These are phyloP conservation scores for Phytophthora aleatoria DNA, from an alignment of 352 stramenopile genomes.

Conservation along the genomic window DNA sequence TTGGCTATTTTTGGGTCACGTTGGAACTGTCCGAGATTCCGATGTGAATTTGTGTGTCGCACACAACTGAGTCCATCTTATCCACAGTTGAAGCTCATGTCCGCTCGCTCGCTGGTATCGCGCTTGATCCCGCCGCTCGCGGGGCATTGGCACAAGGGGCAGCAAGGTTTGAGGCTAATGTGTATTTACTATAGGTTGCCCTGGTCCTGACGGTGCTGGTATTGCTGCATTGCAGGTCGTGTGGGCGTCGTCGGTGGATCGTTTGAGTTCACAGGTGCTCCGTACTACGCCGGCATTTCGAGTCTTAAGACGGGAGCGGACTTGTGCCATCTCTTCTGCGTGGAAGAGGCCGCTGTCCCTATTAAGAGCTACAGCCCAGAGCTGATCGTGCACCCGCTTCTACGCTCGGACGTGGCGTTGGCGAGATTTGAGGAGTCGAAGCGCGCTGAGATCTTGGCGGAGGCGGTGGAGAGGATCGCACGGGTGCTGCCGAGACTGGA, in stretches of 20 bases:
- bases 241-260: conserved; percentile 96
- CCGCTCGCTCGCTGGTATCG: conserved; percentile 31
- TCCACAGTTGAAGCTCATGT: conserved; percentile 9
- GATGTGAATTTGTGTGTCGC: conserved; percentile 12
- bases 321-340: conserved; percentile 95
- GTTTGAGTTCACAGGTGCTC: conserved; percentile 96
- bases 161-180: conserved; percentile 53
- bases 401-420: conserved; percentile 58
- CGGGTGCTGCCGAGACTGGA: conserved; percentile 74
- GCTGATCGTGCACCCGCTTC: conserved; percentile 93
- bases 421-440: conserved; percentile 26
- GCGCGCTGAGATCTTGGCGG: conserved; percentile 23
- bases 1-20: conserved; percentile 22
- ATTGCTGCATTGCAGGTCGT: conserved; percentile 46
- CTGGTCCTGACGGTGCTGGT: not conserved
- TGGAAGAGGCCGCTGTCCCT: conserved; percentile 91
- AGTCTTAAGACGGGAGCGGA: conserved; percentile 95
- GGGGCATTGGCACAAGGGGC: conserved; percentile 69
- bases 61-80: not conserved
- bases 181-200: not conserved
- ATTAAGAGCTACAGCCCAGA: conserved; percentile 98
- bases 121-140: conserved; percentile 73
- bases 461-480: conserved; percentile 52
- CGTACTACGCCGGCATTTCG: conserved; percentile 96
- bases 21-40: conserved; percentile 10